Base-by-base conservation (phyloP, 768 basidiomycete species). In the Mrakia gelida region DNA sequence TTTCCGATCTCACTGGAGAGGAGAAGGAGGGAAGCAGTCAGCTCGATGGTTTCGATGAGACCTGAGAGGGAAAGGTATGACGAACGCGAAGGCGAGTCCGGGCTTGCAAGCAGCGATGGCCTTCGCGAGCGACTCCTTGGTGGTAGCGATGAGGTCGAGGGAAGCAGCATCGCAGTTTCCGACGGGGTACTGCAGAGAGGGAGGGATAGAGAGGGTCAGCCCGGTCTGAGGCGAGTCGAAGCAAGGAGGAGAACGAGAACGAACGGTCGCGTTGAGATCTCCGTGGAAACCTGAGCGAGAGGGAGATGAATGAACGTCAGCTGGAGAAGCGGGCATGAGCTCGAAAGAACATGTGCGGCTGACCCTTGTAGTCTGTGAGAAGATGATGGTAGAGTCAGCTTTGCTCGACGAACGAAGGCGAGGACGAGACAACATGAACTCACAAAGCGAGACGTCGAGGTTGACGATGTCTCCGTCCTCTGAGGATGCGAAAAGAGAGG, bases 401-500 rank as follows among this genome's bases (percentile, higher is more conserved):
- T 65, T 52, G 23, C 28, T 4, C 1, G 49, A 30, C 11, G 2
- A 30, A 61, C 4, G n/a, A n/a, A n/a, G n/a, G 34, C 18, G 67
- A 70, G 67, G n/a, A 38, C 15, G 18, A 43, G 32, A 32, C 1
- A 67, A n/a, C 13, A 28, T 34, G n/a, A 34, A 80, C 84, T 80
- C 76, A 84, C 83, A 85, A 52, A 85, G 75, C 34, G 83, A 76
- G 1, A 85, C 83, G 75, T 85, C 95, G 73, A 99, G 90, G 85
- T 99, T 99, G 83, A 98, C 87, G 80, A 98, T 98, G 85, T 99
- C 97, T 26, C 97, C 97, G 80, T 98, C 93, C 81, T 88, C 88
- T 80, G 61, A 8, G 2, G 71, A n/a, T 62, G 95, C 84, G 81
- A 90, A 91, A 80, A 92, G 86, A 16, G 1, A 54, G 8, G 8